Conservation (phyloP, 352 stramenopile species). For the Phytophthora multivora region DNA sequence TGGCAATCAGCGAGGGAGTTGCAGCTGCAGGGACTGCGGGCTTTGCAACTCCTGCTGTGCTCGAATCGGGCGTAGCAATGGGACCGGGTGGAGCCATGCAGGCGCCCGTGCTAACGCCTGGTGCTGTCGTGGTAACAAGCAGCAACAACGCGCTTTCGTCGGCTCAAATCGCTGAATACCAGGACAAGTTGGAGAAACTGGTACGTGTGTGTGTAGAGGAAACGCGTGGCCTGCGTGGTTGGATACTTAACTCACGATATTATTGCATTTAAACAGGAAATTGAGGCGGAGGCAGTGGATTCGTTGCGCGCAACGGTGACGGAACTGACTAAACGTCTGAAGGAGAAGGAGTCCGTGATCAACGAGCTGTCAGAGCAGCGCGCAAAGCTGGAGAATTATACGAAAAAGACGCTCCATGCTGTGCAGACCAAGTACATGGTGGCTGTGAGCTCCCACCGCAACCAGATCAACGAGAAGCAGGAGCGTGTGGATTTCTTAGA, state of each 20-base stretch:
- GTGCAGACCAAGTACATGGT: constrained; percentile 93
- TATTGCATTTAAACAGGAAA: constrained; percentile 34
- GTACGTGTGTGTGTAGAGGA: constrained; percentile 40
- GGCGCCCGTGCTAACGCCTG: constrained; percentile 21
- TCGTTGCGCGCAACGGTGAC: constrained; percentile 81
- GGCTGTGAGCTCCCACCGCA: constrained; percentile 85
- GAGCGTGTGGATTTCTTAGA: constrained; percentile 85
- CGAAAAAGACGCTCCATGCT: constrained; percentile 90
- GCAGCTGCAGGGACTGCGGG: constrained; percentile 23
- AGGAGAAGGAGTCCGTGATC: constrained; percentile 89
- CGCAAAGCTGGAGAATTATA: constrained; percentile 91
- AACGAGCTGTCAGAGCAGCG: constrained; percentile 88
- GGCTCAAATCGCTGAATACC: constrained; percentile 65
- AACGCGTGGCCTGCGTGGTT: not conserved
- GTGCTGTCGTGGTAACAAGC: constrained; percentile 39
- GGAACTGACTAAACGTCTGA: constrained; percentile 84
- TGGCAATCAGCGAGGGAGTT: constrained; percentile 9
- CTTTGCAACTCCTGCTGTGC: constrained; percentile 29
- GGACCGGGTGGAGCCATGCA: constrained; percentile 31
- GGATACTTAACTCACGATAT: constrained; percentile 15
- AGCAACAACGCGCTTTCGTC: constrained; percentile 52
- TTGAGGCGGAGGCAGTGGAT: constrained; percentile 67
- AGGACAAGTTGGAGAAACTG: constrained; percentile 74
- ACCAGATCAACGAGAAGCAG: constrained; percentile 88
- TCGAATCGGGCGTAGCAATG: constrained; percentile 34